A percentile compares a stretch with the other conserved stretches of the same genome.
phyloP scores from a whole-genome alignment of 139 green algal species.

The Picochlorum sp. region DNA sequence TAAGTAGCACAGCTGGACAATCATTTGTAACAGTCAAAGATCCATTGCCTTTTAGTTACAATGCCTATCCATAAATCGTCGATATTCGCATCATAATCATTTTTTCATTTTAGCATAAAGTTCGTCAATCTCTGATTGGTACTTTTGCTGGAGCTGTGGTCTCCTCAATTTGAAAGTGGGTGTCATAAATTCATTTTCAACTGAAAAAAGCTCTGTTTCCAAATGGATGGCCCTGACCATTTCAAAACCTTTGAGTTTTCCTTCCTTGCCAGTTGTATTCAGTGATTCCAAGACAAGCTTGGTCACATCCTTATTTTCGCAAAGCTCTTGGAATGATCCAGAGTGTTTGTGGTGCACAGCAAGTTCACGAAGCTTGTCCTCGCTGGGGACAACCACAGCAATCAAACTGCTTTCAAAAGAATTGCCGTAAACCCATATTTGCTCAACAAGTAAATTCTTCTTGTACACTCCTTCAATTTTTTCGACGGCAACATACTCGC shows the following conservation, averaged over 20 bases:
- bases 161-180: slow-evolving; percentile 86
- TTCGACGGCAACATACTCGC: slow-evolving; percentile 95
- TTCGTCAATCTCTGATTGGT: slow-evolving; percentile 27
- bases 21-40: too few species aligned
- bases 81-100: neutral
- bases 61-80: neutral
- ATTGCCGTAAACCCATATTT: slow-evolving; percentile 93
- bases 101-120: slow-evolving; percentile 28
- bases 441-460: slow-evolving; percentile 64
- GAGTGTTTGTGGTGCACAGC: neutral
- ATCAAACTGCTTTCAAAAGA: slow-evolving; percentile 79
- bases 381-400: slow-evolving; percentile 72
- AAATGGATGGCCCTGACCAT: slow-evolving; percentile 53
- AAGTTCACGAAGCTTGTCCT: slow-evolving; percentile 20
- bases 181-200: slow-evolving; percentile 80
- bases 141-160: slow-evolving; percentile 36
- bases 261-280: slow-evolving; percentile 58
- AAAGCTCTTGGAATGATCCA: slow-evolving; percentile 17
- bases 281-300: slow-evolving; percentile 35
- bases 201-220: slow-evolving; percentile 24
- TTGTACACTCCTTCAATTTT: slow-evolving; percentile 88
- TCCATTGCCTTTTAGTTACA: too few species aligned
- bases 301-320: slow-evolving; percentile 14
- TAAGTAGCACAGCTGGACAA: too few species aligned
- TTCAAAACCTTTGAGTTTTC: slow-evolving; percentile 82